Percentiles rank a stretch among this genome's conserved stretches.
phyloP scores from a whole-genome alignment of 495 filamentous ascomycete genomes.

The Penicillium subrubescens region DNA sequence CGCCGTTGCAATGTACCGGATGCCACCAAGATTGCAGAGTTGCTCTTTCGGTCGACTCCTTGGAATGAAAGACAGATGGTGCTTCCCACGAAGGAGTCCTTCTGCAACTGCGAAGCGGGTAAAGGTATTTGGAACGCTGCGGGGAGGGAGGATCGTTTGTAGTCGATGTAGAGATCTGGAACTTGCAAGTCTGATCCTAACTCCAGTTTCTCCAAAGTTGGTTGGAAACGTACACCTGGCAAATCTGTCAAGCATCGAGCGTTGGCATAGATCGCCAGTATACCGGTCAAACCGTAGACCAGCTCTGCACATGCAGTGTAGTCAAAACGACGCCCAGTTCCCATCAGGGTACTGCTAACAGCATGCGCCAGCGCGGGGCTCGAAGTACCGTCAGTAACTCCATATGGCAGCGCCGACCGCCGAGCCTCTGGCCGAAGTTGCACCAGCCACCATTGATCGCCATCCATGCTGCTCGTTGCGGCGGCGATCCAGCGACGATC shows the following conservation, averaged over 20 bases:
- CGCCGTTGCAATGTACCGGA: slow-evolving; percentile 36
- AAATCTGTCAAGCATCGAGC: slow-evolving; percentile 41
- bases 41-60: slow-evolving; percentile 39
- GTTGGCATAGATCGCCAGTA: slow-evolving; percentile 46
- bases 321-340: slow-evolving; percentile 18
- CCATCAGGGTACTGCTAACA: slow-evolving; percentile 31
- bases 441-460: slow-evolving; percentile 76
- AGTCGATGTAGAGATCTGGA: slow-evolving; percentile 42
- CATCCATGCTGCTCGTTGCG: slow-evolving; percentile 68
- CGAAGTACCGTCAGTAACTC: slow-evolving; percentile 8
- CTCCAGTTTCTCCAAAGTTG: slow-evolving; percentile 38
- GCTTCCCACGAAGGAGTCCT: slow-evolving; percentile 34
- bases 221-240: slow-evolving; percentile 33
- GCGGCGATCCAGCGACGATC: slow-evolving; percentile 66
- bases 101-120: slow-evolving; percentile 29
- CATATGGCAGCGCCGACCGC: slow-evolving; percentile 10
- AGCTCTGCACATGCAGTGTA: slow-evolving; percentile 41
- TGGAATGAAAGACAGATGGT: slow-evolving; percentile 45
- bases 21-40: slow-evolving; percentile 42
- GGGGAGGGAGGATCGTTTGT: slow-evolving; percentile 36
- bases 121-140: slow-evolving; percentile 33
- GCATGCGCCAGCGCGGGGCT: slow-evolving; percentile 29
- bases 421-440: slow-evolving; percentile 46
- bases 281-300: slow-evolving; percentile 42
- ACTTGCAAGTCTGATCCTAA: slow-evolving; percentile 33